These are phyloP conservation scores for Plenodomus tracheiphilus DNA, from an alignment of 2,329 filamentous ascomycete species.

Conservation along the genomic window DNA sequence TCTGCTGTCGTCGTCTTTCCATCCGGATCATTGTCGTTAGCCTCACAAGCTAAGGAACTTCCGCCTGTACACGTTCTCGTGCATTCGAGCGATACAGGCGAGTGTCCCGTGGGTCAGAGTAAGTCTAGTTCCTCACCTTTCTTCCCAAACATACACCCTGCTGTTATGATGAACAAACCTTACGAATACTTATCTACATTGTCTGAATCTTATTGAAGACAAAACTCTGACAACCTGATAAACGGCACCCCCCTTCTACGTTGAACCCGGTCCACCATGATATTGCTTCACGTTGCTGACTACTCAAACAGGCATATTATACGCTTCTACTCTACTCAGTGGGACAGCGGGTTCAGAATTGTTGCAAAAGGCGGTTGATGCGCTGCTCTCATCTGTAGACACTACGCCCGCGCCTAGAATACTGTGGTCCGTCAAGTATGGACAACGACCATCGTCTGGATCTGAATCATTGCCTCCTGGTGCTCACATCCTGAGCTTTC, in stretches of 20 bases:
- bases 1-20: conserved; percentile 73
- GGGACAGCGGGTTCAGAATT: conserved; percentile 40
- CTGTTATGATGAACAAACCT: conserved; percentile 78
- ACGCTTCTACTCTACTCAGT: conserved; percentile 53
- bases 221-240: conserved; percentile 86
- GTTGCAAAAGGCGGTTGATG: conserved; percentile 48
- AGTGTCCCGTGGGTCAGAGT: conserved; percentile 90
- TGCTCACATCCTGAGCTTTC: conserved; percentile 58
- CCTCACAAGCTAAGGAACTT: conserved; percentile 19
- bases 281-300: conserved; percentile 40
- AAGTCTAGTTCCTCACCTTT: conserved; percentile 55
- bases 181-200: conserved; percentile 99
- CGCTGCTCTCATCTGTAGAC: conserved; percentile 47
- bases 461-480: conserved; percentile 24
- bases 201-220: conserved; percentile 94
- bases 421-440: conserved; percentile 59
- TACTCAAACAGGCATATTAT: conserved; percentile 57
- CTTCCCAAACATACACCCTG: conserved; percentile 1
- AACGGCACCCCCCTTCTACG: conserved; percentile 40
- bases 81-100: conserved; percentile 89
- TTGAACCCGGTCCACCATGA: not conserved
- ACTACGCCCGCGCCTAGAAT: conserved; percentile 43
- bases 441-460: conserved; percentile 45
- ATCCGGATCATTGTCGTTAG: conserved; percentile 55
- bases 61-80: conserved; percentile 64